These are phyloP conservation scores for Fusarium nelsonii DNA, from an alignment of 2,329 filamentous ascomycete species.

Conservation along the genomic window DNA sequence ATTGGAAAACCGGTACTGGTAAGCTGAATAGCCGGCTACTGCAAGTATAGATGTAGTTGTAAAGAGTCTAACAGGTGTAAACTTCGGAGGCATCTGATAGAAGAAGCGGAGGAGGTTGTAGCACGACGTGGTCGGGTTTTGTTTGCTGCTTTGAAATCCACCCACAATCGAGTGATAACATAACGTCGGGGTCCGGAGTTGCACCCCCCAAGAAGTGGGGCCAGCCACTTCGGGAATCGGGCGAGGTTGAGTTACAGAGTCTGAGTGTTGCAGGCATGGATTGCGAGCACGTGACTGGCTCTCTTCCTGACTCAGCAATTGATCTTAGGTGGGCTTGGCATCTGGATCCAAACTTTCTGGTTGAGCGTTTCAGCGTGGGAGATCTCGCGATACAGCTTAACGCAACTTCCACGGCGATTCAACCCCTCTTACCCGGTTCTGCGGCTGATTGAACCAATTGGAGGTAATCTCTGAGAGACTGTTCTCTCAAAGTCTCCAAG, in stretches of 20 bases:
- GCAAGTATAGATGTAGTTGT: constrained; percentile 49
- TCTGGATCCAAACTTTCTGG: constrained; percentile 47
- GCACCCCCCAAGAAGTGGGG: constrained; percentile 20
- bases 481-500: constrained; percentile 47
- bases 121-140: constrained; percentile 31
- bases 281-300: constrained; percentile 35
- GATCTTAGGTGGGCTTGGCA: constrained; percentile 35
- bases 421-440: constrained; percentile 21
- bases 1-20: constrained; percentile 46
- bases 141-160: constrained; percentile 53
- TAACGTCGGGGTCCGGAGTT: constrained; percentile 36
- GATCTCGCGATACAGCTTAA: constrained; percentile 41
- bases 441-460: constrained; percentile 26
- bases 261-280: neutral
- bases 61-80: constrained; percentile 46
- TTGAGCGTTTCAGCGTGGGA: constrained; percentile 23
- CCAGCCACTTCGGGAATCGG: constrained; percentile 42
- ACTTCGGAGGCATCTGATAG: constrained; percentile 47
- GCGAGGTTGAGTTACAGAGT: neutral
- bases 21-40: constrained; percentile 49
- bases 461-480: constrained; percentile 34
- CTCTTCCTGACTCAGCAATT: constrained; percentile 45
- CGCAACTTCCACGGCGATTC: constrained; percentile 36
- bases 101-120: constrained; percentile 28
- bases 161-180: constrained; percentile 44